Percentiles rank a stretch among this genome's conserved stretches.
These are phyloP conservation scores for Gyrodon lividus DNA, from an alignment of 768 basidiomycete genomes.

Conservation along the genomic window DNA sequence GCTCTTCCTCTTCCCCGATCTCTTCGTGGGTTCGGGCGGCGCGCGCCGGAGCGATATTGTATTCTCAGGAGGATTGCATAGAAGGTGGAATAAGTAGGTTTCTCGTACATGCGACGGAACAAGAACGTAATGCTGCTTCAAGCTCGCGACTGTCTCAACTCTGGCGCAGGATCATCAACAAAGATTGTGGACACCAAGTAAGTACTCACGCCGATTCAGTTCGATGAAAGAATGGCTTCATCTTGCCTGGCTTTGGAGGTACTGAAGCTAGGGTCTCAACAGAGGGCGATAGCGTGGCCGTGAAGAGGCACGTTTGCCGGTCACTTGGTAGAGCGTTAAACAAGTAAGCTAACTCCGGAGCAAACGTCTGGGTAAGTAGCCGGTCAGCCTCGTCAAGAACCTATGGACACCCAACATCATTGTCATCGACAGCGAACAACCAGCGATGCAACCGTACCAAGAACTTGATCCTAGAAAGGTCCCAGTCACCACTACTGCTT, in stretches of 20 bases:
- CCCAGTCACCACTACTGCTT: slow-evolving; percentile 77
- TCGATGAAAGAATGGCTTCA: slow-evolving; percentile 82
- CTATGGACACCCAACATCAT: slow-evolving; percentile 37
- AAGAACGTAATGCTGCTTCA: slow-evolving; percentile 88
- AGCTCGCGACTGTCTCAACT: slow-evolving; percentile 82
- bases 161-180: slow-evolving; percentile 38
- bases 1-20: slow-evolving; percentile 27
- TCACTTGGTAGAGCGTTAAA: slow-evolving; percentile 77
- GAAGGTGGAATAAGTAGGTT: slow-evolving; percentile 83
- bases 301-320: slow-evolving; percentile 96
- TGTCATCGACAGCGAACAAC: neutral
- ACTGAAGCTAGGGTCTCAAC: slow-evolving; percentile 77
- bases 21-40: slow-evolving; percentile 46
- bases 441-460: slow-evolving; percentile 50
- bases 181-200: neutral
- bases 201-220: slow-evolving; percentile 67
- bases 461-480: slow-evolving; percentile 79
- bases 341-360: slow-evolving; percentile 76
- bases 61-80: slow-evolving; percentile 84
- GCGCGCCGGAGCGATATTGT: slow-evolving; percentile 66
- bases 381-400: slow-evolving; percentile 97
- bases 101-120: slow-evolving; percentile 95
- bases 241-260: slow-evolving; percentile 77
- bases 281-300: slow-evolving; percentile 87
- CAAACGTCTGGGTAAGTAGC: slow-evolving; percentile 84